Percentiles rank a stretch among this genome's conserved stretches.
These are phyloP conservation scores for Pichia exigua DNA, from an alignment of 805 yeast genomes.

Conservation along the genomic window DNA sequence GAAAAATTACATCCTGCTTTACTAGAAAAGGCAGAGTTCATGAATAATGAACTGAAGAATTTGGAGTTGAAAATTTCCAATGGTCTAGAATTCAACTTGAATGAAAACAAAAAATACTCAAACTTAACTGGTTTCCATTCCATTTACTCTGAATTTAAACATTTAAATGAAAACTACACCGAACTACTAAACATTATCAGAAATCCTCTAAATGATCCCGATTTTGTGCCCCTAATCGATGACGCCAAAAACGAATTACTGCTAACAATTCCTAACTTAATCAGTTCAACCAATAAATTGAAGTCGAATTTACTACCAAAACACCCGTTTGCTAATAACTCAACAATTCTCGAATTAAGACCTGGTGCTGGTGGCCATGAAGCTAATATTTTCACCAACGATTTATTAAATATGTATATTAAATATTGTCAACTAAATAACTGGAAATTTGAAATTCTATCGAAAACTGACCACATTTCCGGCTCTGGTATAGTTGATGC, in stretches of 20 bases:
- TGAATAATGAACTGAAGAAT: constrained; percentile 33
- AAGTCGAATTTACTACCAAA: constrained; percentile 63
- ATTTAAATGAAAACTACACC: constrained; percentile 24
- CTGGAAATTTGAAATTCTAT: constrained; percentile 62
- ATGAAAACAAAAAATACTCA: constrained; percentile 42
- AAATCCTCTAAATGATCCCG: constrained; percentile 31
- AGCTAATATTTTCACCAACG: constrained; percentile 79
- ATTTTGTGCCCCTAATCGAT: constrained; percentile 34
- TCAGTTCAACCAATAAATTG: constrained; percentile 35
- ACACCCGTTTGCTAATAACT: constrained; percentile 64
- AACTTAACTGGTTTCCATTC: constrained; percentile 38
- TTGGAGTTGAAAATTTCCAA: constrained; percentile 36
- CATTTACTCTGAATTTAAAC: constrained; percentile 31
- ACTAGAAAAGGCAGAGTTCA: constrained; percentile 36
- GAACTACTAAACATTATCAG: constrained; percentile 29
- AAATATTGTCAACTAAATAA: constrained; percentile 54
- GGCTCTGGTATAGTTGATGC: constrained; percentile 74
- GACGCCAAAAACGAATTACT: constrained; percentile 60
- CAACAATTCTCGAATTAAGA: constrained; percentile 75
- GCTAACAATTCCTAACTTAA: constrained; percentile 36
- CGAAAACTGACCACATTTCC: constrained; percentile 46
- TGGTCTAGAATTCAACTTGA: constrained; percentile 36
- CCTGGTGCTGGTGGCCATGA: constrained; percentile 98
- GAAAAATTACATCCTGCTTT: constrained; percentile 40
- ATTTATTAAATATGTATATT: constrained; percentile 73